These are phyloP conservation scores for Choiromyces venosus DNA, from an alignment of 495 filamentous ascomycete species.

Conservation along the genomic window DNA sequence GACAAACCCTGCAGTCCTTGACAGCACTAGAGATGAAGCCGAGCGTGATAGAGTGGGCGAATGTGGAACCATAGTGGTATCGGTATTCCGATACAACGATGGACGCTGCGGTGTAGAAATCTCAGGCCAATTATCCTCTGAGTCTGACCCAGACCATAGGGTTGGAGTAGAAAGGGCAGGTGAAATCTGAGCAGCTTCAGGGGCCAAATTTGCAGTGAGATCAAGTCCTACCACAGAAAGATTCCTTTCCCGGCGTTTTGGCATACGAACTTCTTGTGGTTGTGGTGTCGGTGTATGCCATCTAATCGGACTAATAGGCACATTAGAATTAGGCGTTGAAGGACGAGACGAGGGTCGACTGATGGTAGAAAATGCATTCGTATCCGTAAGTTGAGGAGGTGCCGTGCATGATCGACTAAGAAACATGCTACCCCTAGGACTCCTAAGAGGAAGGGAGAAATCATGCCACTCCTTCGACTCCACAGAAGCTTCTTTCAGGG, in stretches of 20 bases:
- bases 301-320: slow-evolving; percentile 14
- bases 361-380: slow-evolving; percentile 21
- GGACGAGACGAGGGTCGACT: slow-evolving; percentile 17
- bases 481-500: slow-evolving; percentile 1
- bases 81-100: neutral
- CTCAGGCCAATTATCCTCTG: slow-evolving; percentile 31
- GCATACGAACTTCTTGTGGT: slow-evolving; percentile 14
- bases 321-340: slow-evolving; percentile 23
- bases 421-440: slow-evolving; percentile 17
- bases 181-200: slow-evolving; percentile 25
- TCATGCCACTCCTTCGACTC: slow-evolving; percentile 30
- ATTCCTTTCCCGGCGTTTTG: slow-evolving; percentile 18
- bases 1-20: slow-evolving; percentile 20
- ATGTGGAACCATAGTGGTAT: slow-evolving; percentile 18
- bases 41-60: slow-evolving; percentile 29
- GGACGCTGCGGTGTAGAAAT: slow-evolving; percentile 15
- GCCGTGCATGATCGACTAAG: slow-evolving; percentile 13
- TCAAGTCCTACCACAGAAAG: slow-evolving; percentile 18
- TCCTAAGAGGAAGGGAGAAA: slow-evolving; percentile 15
- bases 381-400: slow-evolving; percentile 27
- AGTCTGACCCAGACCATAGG: slow-evolving; percentile 36
- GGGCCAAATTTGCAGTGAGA: slow-evolving; percentile 6
- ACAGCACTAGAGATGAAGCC: slow-evolving; percentile 32
- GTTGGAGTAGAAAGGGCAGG: slow-evolving; percentile 29
- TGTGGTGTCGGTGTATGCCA: slow-evolving; percentile 18